Evolutionary conservation across 108 stramenopile genomes (phyloP), one percentile per base, ranked within the genome.

Genomic region (Cyclotella choctawhatcheeana): DNA sequence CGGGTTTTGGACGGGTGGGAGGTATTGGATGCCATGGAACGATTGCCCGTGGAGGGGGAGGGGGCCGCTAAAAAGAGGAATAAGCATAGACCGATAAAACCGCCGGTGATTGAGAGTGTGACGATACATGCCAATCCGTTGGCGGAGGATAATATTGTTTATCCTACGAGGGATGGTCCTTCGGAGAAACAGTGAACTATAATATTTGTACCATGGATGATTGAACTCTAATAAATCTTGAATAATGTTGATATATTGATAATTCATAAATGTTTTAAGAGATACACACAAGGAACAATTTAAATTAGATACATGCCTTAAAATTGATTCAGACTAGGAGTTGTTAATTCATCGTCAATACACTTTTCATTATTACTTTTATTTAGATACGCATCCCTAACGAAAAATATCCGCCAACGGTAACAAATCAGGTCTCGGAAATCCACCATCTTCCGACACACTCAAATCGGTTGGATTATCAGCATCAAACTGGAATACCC

Each of bases 91-190:
- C 98, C 98, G 0, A 62, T 93, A 0, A 85, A 88, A 65, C 96
- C 97, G 6, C 94, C 97, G 2, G 78, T 90, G 16, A 89, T 99
- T 32, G 72, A 90, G 30, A 67, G 69, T 12, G 83, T 99, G 29
- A 97, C 92, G 0, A 97, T 99, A 58, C 97, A 98, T 82, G 98
- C 98, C 29, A 99, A 99, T 81, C 98, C 98, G 6, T 64, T 98
- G 55, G 97, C 97, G 8, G 92, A 93, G 65, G 85, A 84, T n/a
- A 89, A 87, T 43, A 88, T 96, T 55, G 73, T 89, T 37, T 93
- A 90, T 81, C 91, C 86, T 2, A 87, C 82, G 52, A 85, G 88
- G 33, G 69, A 77, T 67, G 95, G 92, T 7, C 88, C 91, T 13
- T 86, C 91, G 14, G 88, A 91, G 45, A 92, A 91, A n/a, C 37